These are phyloP conservation scores for Cucumis hystrix DNA, from an alignment of 306 rosid genomes.

Conservation along the genomic window DNA sequence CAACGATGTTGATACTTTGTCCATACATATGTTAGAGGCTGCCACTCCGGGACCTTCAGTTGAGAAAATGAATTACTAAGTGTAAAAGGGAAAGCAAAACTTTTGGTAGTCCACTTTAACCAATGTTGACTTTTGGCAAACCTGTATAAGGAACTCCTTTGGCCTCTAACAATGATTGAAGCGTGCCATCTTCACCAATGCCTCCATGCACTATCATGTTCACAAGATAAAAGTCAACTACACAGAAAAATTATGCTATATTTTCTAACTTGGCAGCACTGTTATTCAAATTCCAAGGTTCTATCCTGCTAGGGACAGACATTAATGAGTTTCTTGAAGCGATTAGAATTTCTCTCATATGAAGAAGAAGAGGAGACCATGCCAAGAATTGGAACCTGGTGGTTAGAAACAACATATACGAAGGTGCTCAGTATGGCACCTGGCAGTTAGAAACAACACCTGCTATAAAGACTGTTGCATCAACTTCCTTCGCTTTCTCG, in stretches of 20 bases:
- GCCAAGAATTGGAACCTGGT: neutral
- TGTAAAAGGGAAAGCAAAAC: conserved; percentile 8
- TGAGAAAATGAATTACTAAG: neutral
- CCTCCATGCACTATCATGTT: conserved; percentile 84
- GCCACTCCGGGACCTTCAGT: conserved; percentile 73
- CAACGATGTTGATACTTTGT: conserved; percentile 83
- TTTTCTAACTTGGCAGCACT: neutral
- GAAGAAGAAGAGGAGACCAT: neutral
- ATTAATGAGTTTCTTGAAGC: neutral
- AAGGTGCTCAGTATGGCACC: conserved; percentile 7
- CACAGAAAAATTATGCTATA: neutral
- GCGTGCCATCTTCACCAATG: conserved; percentile 93
- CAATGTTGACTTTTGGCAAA: conserved; percentile 15
- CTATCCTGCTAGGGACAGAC: neutral
- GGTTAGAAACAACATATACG: neutral
- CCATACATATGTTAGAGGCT: conserved; percentile 83
- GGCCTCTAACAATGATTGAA: conserved; percentile 75
- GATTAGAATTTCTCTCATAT: neutral
- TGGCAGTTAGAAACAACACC: conserved; percentile 25
- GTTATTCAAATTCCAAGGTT: neutral
- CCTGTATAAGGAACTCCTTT: conserved; percentile 87
- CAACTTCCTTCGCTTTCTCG: conserved; percentile 60
- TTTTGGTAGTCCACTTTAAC: neutral
- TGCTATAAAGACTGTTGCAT: conserved; percentile 80
- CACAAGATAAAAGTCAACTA: conserved; percentile 12